Conservation (phyloP, 225 moss, liverwort and hornwort species). For the Polytrichum commune region DNA sequence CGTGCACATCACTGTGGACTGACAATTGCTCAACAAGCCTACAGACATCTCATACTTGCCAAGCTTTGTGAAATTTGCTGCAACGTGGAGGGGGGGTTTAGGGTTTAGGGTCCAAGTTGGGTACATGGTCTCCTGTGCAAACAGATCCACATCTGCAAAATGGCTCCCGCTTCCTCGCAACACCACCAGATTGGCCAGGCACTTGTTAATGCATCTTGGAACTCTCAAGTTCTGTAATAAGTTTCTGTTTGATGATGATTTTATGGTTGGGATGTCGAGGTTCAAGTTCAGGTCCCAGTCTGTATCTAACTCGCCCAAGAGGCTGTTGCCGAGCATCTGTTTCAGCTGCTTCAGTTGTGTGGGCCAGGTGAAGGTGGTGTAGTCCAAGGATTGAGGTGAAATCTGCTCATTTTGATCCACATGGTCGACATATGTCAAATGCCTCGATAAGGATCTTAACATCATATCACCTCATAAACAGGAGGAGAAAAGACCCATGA, state of each 20-base stretch:
- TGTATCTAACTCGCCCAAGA: constrained; percentile 66
- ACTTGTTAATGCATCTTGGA: constrained; percentile 33
- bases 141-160: constrained; percentile 53
- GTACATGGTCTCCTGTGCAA: constrained; percentile 76
- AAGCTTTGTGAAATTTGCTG: constrained; percentile 40
- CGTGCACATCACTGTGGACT: constrained; percentile 62
- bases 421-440: not conserved
- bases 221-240: not conserved
- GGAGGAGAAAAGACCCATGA: too few relatives aligned
- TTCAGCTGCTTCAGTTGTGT: constrained; percentile 74
- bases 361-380: constrained; percentile 82
- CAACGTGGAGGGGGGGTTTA: constrained; percentile 50
- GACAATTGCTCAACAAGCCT: constrained; percentile 83
- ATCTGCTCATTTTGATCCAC: constrained; percentile 41
- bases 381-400: constrained; percentile 61
- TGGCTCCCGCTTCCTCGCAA: constrained; percentile 69
- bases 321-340: constrained; percentile 76
- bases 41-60: constrained; percentile 70
- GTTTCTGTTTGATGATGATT: not conserved
- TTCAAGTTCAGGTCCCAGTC: constrained; percentile 48
- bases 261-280: constrained; percentile 10
- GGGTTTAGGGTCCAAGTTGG: constrained; percentile 77
- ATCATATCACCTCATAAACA: too few relatives aligned
- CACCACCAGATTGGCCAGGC: constrained; percentile 72
- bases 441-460: too few relatives aligned